Base-by-base conservation (phyloP, 2,329 filamentous ascomycete genomes). In the Phialophora chinensis region DNA sequence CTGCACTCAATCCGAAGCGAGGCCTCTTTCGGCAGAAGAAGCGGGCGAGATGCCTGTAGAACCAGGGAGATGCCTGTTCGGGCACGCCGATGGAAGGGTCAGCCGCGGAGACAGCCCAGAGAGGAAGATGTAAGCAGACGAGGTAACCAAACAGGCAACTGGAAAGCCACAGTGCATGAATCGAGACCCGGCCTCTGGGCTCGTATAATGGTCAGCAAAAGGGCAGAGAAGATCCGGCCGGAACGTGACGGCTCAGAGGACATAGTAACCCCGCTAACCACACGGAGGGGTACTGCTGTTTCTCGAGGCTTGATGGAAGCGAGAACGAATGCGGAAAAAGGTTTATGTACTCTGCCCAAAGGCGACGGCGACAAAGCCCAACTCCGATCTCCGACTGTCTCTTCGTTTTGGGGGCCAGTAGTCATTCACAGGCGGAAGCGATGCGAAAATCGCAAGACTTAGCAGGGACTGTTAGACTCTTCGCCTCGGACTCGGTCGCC, bases 301-400 rank as follows among this genome's bases (percentile, higher is more conserved):
- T n/a, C 1, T 17, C 6, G 38, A 44, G 38, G 38, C 14, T n/a
- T 44, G 38, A 44, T 44, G 38, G 38, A 61, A 33, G 49, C 57
- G 63, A 65, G 49, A 56, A 65, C 63, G 25, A 65, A 61, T 60
- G 7, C 23, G 57, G 63, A 53, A 31, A 65, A 61, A 42, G 63
- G 33, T 61, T 65, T 65, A 52, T 20, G 63, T 53, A 35, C 33
- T 35, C 33, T 35, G 33, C 10, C 10, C 17, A 20, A 20, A 27
- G 49, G 49, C 49, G 47, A 27, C 31, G 7, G 52, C 12, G 20
- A 31, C 38, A 33, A 23, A 35, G 27, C 47, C 47, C 49, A 23
- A 53, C 38, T 33, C 59, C 59, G 59, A 61, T 61, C 59, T 61
- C 59, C 47, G 59, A 33, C 20, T n/a, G 23, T 27, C 49, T 14